phyloP scores from a whole-genome alignment of 495 filamentous ascomycete genomes.

The Tuber aestivum region DNA sequence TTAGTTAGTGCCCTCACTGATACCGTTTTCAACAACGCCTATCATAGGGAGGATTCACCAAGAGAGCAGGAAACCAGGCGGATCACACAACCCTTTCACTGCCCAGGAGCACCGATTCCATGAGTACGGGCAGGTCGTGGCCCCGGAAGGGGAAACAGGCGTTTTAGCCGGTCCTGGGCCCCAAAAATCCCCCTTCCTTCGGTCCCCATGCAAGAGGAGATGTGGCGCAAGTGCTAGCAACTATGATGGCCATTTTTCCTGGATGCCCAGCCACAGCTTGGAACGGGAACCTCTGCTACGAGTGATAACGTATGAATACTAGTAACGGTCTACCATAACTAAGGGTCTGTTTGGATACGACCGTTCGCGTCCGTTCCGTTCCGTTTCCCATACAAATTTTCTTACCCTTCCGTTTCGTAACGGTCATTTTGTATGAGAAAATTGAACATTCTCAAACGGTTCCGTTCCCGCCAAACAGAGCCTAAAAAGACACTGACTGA shows the following conservation, averaged over 20 bases:
- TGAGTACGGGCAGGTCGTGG: too few species aligned
- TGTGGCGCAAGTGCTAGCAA: not conserved
- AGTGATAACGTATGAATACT: not conserved
- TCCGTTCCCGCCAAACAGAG: too few species aligned
- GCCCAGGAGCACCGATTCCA: too few species aligned
- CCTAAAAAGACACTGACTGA: too few species aligned
- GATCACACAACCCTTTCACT: too few species aligned
- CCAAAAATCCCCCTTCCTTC: not conserved
- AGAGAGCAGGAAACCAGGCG: not conserved
- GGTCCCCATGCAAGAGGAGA: not conserved
- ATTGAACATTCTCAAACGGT: too few species aligned
- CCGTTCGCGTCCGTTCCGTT: too few species aligned
- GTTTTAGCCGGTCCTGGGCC: not conserved
- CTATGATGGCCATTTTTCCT: not conserved
- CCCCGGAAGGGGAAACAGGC: not conserved
- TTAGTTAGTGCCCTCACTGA: not conserved
- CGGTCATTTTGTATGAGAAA: too few species aligned
- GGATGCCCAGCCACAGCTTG: not conserved
- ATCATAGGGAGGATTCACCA: not conserved
- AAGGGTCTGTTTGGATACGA: too few species aligned
- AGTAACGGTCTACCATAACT: not conserved
- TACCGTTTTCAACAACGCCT: not conserved
- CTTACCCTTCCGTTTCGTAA: too few species aligned
- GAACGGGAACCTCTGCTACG: not conserved
- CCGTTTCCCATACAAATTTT: too few species aligned